These are phyloP conservation scores for Pichia sp. DNA, from an alignment of 1,139 yeast species.

Conservation along the genomic window DNA sequence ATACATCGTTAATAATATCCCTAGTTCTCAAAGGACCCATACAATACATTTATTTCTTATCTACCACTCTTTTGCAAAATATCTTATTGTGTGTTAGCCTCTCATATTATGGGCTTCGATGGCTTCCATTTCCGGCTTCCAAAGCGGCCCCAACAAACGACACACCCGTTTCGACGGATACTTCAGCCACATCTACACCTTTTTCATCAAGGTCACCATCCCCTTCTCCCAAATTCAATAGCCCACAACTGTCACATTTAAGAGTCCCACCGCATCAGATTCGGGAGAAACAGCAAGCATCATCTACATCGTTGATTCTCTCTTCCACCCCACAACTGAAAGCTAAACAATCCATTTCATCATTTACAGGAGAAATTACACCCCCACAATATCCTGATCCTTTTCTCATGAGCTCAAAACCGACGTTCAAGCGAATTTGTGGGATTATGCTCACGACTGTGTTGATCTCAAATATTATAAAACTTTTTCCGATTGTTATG, in stretches of 20 bases:
- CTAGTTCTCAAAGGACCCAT: slow-evolving; percentile 37
- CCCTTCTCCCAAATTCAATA: neutral
- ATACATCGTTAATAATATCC: slow-evolving; percentile 27
- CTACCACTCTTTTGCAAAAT: slow-evolving; percentile 60
- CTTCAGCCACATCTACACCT: neutral
- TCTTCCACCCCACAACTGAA: neutral
- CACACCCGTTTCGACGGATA: neutral
- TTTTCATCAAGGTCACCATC: slow-evolving; percentile 1
- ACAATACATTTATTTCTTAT: slow-evolving; percentile 67
- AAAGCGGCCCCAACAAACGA: neutral
- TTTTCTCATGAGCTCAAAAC: neutral
- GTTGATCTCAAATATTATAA: slow-evolving; percentile 70
- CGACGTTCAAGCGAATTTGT: slow-evolving; percentile 11
- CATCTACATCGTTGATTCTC: neutral
- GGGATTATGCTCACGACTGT: slow-evolving; percentile 60
- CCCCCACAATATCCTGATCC: neutral
- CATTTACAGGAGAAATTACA: neutral
- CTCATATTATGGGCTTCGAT: slow-evolving; percentile 30
- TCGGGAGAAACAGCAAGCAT: neutral
- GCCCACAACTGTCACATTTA: neutral
- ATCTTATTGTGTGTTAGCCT: slow-evolving; percentile 48
- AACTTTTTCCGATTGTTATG: slow-evolving; percentile 88
- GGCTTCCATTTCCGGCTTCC: slow-evolving; percentile 12
- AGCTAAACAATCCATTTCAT: neutral
- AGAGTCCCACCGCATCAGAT: neutral